phyloP scores from a whole-genome alignment of 306 rosid species.

The Malus orientalis region DNA sequence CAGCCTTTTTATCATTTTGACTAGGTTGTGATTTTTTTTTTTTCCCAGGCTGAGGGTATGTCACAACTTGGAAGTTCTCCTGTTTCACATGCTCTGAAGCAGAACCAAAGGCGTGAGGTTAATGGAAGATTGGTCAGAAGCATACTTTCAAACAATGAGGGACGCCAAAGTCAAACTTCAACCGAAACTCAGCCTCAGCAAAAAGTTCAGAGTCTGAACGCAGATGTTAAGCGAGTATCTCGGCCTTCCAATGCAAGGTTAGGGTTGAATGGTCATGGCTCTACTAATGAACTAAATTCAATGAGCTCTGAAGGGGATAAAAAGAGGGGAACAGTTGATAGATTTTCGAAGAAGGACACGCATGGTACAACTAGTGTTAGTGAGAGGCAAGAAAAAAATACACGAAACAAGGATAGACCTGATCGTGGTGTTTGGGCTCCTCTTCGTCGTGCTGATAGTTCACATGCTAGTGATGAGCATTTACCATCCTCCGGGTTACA shows the following conservation, averaged over 20 bases:
- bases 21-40: background rate
- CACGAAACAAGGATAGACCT: slow-evolving; percentile 92
- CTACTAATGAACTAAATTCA: slow-evolving; percentile 40
- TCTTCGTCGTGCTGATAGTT: slow-evolving; percentile 65
- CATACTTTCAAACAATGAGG: slow-evolving; percentile 62
- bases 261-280: slow-evolving; percentile 40
- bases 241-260: slow-evolving; percentile 37
- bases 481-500: slow-evolving; percentile 34
- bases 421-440: slow-evolving; percentile 99
- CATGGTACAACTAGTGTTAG: slow-evolving; percentile 38
- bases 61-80: slow-evolving; percentile 45
- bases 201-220: slow-evolving; percentile 53
- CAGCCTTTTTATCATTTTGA: background rate
- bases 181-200: slow-evolving; percentile 41
- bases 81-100: slow-evolving; percentile 46
- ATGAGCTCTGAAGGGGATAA: slow-evolving; percentile 52
- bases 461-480: slow-evolving; percentile 46
- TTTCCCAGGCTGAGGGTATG: slow-evolving; percentile 30
- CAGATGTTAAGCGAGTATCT: slow-evolving; percentile 57
- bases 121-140: slow-evolving; percentile 72
- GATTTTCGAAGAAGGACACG: slow-evolving; percentile 43
- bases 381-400: slow-evolving; percentile 77
- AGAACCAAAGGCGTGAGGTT: slow-evolving; percentile 65
- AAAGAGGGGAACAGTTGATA: slow-evolving; percentile 46
- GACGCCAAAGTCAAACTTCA: slow-evolving; percentile 51